Base-by-base conservation (phyloP, 495 filamentous ascomycete species). In the Talaromyces liani region DNA sequence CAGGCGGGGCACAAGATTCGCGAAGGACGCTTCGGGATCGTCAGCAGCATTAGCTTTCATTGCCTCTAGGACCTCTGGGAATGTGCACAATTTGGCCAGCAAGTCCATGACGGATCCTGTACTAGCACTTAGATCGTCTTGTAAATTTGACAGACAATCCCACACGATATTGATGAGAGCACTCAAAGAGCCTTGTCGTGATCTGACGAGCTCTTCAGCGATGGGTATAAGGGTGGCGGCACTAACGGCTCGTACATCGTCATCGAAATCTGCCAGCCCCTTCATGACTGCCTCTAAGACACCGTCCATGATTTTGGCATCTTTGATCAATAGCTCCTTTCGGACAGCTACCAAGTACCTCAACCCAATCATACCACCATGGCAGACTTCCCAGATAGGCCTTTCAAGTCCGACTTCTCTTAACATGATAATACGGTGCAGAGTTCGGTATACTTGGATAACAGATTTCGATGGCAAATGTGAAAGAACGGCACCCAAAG, bases 31-130 rank as follows among this genome's bases (percentile, higher is more conserved):
- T 66, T 92, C 88, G 3, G 88, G 80, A 67, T 98, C 90, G 65
- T 86, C 81, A 18, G 87, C 85, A 24, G 94, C 94, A 63, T 96
- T 97, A 41, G 79, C 74, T 73, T 93, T 95, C 94, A 98, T 98
- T 18, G 94, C 90, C 65, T 93, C 86, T 62, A 98, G 77, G 27
- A 98, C 94, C 75, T 96, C 84, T 3, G 89, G 89, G 79, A 96
- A 98, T 64, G 91, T 90, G 75, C 95, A 98, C 34, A 98, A 85
- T 68, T 91, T 98, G 25, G 94, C 95, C 24, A 98, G 80, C 29
- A 98, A 83, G 70, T 98, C 94, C 94, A 98, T 98, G 49, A 98
- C 93, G 59, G 89, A 93, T 31, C 94, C 94, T 24, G 94, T 98
- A 74, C 93, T 97, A 6, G 94, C 95, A 73, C 92, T 97, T 14